These are phyloP conservation scores for Xylaria sp. DNA, from an alignment of 2,329 filamentous ascomycete genomes.

Conservation along the genomic window DNA sequence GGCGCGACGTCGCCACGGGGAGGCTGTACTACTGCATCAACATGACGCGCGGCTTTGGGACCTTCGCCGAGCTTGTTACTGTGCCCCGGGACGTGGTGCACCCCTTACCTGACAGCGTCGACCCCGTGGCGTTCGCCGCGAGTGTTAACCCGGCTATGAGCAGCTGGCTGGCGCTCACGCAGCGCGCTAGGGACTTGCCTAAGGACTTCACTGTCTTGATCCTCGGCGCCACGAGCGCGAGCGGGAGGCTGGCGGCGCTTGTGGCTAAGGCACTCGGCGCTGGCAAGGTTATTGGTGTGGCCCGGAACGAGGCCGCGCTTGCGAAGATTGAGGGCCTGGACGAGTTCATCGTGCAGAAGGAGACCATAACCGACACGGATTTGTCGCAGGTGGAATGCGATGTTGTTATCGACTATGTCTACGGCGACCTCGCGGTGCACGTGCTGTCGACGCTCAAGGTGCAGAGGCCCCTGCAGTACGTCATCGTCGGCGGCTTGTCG, in stretches of 20 bases:
- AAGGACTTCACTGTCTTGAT: conserved; percentile 61
- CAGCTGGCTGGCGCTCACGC: conserved; percentile 67
- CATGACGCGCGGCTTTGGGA: conserved; percentile 53
- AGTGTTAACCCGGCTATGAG: conserved; percentile 66
- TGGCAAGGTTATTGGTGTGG: conserved; percentile 61
- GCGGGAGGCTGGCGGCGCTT: conserved; percentile 62
- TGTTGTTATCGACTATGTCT: conserved; percentile 68
- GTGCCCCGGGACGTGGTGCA: conserved; percentile 53
- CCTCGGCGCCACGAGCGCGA: conserved; percentile 64
- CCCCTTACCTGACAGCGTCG: conserved; percentile 57
- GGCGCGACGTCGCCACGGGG: conserved; percentile 57
- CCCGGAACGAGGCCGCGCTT: conserved; percentile 58
- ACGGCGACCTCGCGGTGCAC: conserved; percentile 58
- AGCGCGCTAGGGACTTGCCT: conserved; percentile 55
- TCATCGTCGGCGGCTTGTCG: conserved; percentile 62
- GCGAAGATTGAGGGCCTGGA: conserved; percentile 57
- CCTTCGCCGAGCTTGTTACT: conserved; percentile 61
- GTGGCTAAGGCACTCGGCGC: conserved; percentile 62
- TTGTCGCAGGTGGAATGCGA: conserved; percentile 61
- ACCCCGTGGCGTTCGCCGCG: conserved; percentile 63
- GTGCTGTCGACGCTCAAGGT: conserved; percentile 56
- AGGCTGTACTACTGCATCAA: conserved; percentile 62
- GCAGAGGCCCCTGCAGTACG: conserved; percentile 60
- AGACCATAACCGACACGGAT: conserved; percentile 56
- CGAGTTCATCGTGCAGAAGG: conserved; percentile 56